phyloP scores from a whole-genome alignment of 2,329 filamentous ascomycete genomes.

The Pseudopithomyces chartarum region DNA sequence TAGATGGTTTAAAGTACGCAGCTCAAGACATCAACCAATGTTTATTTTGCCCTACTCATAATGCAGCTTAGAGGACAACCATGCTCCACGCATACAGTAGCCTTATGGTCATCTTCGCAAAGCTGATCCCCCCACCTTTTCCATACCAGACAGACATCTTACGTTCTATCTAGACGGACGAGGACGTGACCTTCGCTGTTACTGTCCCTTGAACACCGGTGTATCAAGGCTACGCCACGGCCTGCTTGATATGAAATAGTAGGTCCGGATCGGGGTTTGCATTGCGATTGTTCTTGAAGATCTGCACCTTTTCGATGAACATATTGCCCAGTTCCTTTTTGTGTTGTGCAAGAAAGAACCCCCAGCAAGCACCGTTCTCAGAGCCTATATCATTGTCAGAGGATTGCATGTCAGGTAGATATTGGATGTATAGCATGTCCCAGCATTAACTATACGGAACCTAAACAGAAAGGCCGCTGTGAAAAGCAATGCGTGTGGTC shows the following conservation, averaged over 20 bases:
- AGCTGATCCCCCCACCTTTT: no score
- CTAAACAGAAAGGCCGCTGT: no score
- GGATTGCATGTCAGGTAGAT: background rate
- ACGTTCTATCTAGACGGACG: background rate
- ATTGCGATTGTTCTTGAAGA: slow-evolving; percentile 11
- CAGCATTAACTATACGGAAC: no score
- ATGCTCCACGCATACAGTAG: no score
- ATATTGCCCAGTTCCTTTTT: slow-evolving; percentile 22
- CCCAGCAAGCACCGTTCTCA: slow-evolving; percentile 25
- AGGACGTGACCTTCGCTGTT: background rate
- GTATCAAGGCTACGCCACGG: background rate
- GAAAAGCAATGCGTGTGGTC: no score
- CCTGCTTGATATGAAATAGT: slow-evolving; percentile 2
- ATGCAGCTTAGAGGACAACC: background rate
- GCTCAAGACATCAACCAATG: background rate
- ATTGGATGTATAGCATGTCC: no score
- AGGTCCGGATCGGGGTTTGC: slow-evolving; percentile 3
- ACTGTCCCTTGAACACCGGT: background rate
- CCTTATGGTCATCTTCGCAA: no score
- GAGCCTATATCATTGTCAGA: slow-evolving; percentile 10
- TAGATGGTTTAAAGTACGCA: no score
- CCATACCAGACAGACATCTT: no score
- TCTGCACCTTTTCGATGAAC: slow-evolving; percentile 18
- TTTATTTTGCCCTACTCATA: background rate
- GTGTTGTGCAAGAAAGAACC: slow-evolving; percentile 25